Evolutionary conservation across 2,329 filamentous ascomycete genomes (phyloP).

Genomic region (Colletotrichum falcatum): DNA sequence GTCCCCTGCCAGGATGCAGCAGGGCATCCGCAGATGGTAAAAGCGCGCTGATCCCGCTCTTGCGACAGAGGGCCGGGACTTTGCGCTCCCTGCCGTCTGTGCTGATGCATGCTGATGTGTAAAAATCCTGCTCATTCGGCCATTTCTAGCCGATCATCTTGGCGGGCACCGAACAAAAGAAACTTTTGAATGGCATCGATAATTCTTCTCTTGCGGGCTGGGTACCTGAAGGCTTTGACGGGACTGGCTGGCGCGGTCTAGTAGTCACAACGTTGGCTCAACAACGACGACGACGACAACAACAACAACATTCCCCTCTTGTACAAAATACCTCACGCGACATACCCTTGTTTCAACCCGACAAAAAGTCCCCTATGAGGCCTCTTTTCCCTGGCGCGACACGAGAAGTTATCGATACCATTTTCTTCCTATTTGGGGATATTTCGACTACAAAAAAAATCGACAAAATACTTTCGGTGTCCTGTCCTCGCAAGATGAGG

Average conservation of each 20-base stretch:
- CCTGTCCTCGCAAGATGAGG: constrained; percentile 49
- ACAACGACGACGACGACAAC: too few species aligned
- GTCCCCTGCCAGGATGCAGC: constrained; percentile 72
- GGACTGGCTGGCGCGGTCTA: constrained; percentile 46
- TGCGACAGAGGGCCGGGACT: constrained; percentile 48
- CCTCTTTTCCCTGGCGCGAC: constrained; percentile 52
- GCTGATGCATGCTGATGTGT: constrained; percentile 52
- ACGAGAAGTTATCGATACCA: constrained; percentile 61
- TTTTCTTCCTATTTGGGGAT: constrained; percentile 51
- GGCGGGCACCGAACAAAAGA: constrained; percentile 59
- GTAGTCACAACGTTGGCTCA: constrained; percentile 47
- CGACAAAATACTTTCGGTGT: constrained; percentile 41
- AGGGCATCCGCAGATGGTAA: constrained; percentile 68
- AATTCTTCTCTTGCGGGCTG: constrained; percentile 51
- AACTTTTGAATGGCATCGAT: constrained; percentile 58
- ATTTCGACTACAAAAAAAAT: constrained; percentile 36
- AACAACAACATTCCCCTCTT: constrained; percentile 49
- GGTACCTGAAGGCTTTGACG: constrained; percentile 51
- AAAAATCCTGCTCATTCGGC: constrained; percentile 53
- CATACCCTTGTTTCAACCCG: constrained; percentile 53
- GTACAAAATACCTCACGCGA: constrained; percentile 64
- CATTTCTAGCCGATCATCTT: constrained; percentile 56
- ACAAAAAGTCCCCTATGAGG: constrained; percentile 44
- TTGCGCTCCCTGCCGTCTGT: constrained; percentile 52
- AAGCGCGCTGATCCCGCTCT: constrained; percentile 50